Evolutionary conservation across 2,329 filamentous ascomycete genomes (phyloP), one percentile per base, ranked within the genome.

Genomic region (Westerdykella sp.): DNA sequence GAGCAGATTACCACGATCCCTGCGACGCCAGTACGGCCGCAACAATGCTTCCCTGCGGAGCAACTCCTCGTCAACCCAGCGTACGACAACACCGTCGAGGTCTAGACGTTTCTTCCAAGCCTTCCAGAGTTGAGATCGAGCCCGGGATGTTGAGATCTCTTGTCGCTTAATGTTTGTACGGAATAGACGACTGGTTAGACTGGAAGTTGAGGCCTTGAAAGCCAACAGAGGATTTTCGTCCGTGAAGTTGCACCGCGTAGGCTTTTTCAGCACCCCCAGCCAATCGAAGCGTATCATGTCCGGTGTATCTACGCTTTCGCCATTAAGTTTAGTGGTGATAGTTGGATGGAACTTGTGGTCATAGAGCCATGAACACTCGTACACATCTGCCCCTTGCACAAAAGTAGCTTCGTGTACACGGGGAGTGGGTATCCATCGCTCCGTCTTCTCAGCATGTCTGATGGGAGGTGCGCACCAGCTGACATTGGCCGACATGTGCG

Each of bases 371-470:
- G 68, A 69, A 43, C 72, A 72, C 53, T 78, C 72, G 46, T 74
- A 78, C 2, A 76, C 70, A 48, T 78, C 71, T 6, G 73, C 60
- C 6, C 70, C 73, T 46, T 77, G 70, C 3, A 77, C 71, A 45
- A 78, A 78, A 0, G 72, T 77, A 4, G 75, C 76, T 55, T 77
- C 72, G 4, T 71, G 76, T 2, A 78, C 73, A 40, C 75, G 73
- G 14, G 75, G 70, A 47, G 75, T 73, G 6, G 76, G 75, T 41
- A 78, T 77, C 74, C 75, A 78, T 39, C 70, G 67, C 38, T 78
- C 72, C 43, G 73, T 65, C 55, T 74, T 75, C 48, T 76, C 71
- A 3, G 72, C 69, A 49, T 73, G 71, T 14, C 69, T 69, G 31
- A 69, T 66, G 3, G 74, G 74, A 42, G 75, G 73, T 23, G 72